Base-by-base conservation (phyloP, 2,329 filamentous ascomycete species). In the Fusarium subtropicale region DNA sequence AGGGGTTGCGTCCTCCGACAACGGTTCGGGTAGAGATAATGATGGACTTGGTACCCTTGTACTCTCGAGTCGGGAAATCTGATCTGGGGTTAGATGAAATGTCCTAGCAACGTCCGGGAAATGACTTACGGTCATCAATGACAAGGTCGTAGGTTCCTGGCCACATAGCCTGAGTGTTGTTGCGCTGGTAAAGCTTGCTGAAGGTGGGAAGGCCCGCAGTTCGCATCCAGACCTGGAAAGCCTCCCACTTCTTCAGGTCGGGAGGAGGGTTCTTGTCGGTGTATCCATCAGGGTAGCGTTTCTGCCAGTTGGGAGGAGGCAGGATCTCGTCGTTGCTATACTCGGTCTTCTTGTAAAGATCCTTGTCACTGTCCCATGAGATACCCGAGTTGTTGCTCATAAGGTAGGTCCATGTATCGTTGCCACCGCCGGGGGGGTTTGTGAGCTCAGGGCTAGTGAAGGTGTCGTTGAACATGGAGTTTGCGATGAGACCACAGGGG, bases 181-280 rank as follows among this genome's bases (percentile, higher is more conserved):
- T 97, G 63, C 94, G 88, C 79, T 91, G 88, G 46, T 93, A 93
- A 47, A 99, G 84, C 83, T 99, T 99, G 86, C 92, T 97, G 79
- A 99, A 99, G 7, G 91, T 91, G 1, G 96, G 96, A 74, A 98
- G 82, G 60, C 95, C 96, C 26, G 96, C 96, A 3, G 97, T 97
- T 74, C 96, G 90, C 96, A 99, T 99, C 96, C 96, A 99, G 24
- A 98, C 94, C 81, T 97, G 94, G 79, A 99, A 97, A 44, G 90
- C 89, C 79, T 97, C 92, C 81, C 93, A 90, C 1, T 88, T 81
- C 67, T 90, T 86, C 20, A 98, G 79, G 73, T 96, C 81, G 0
- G 94, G 93, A 24, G 93, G 89, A 3, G 87, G 87, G 53, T 86
- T 85, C 1, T 87, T 81, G 0, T 83, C 78, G 5, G 87, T 90